phyloP scores from a whole-genome alignment of 1,139 yeast genomes.

The Debaryomyces nepalensis region DNA sequence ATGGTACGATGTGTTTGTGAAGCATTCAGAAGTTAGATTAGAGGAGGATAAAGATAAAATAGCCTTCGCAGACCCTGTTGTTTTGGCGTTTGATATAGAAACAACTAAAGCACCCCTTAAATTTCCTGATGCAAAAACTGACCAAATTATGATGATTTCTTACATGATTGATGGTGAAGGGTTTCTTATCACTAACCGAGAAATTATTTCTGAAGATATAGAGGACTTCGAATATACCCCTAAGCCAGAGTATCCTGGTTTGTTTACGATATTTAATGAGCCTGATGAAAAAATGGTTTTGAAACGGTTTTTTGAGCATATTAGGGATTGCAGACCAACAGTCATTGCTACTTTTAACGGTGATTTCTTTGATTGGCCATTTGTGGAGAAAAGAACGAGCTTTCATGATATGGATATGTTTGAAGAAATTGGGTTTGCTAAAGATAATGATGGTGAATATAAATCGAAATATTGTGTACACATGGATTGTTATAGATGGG shows the following conservation, averaged over 20 bases:
- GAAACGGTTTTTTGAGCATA: conserved; percentile 83
- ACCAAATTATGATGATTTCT: conserved; percentile 98
- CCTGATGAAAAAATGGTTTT: conserved; percentile 78
- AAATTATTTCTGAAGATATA: conserved; percentile 90
- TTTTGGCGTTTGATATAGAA: conserved; percentile 95
- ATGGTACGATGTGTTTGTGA: conserved; percentile 85
- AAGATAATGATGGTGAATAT: conserved; percentile 89
- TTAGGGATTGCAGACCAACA: conserved; percentile 86
- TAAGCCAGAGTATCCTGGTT: conserved; percentile 92
- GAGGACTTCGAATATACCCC: conserved; percentile 98
- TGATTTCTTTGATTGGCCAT: conserved; percentile 99
- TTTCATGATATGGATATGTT: conserved; percentile 87
- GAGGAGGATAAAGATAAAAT: conserved; percentile 73
- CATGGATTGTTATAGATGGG: conserved; percentile 99
- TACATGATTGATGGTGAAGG: conserved; percentile 99
- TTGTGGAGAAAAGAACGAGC: conserved; percentile 85
- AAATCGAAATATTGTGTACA: conserved; percentile 92
- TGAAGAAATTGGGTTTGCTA: conserved; percentile 92
- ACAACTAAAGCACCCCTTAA: conserved; percentile 96
- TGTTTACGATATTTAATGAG: conserved; percentile 89
- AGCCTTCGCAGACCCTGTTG: conserved; percentile 97
- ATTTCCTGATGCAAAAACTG: conserved; percentile 92
- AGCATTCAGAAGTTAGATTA: conserved; percentile 58
- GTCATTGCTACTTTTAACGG: conserved; percentile 98
- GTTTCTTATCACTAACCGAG: conserved; percentile 88